Base-by-base conservation (phyloP, 225 moss, liverwort and hornwort genomes). In the Climacium dendroides region DNA sequence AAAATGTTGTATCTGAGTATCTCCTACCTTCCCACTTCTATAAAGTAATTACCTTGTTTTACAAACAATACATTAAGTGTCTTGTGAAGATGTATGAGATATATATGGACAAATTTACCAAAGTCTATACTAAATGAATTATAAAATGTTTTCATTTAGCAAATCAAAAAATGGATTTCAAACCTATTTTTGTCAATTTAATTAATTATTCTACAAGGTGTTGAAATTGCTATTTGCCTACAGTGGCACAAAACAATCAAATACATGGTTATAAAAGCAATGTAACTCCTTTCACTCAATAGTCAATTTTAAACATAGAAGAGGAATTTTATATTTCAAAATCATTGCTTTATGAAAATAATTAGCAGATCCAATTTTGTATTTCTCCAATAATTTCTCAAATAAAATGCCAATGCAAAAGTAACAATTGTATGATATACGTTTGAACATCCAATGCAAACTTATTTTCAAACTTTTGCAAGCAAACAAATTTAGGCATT, bases 401-500 rank as follows among this genome's bases (percentile, higher is more conserved):
- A 43, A 28, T 4, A 17, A 28, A 72, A 9, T 45, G 3, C 6
- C 6, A 45, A 16, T 28, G 16, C 3, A 2, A 72, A 72, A 28
- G 16, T 1, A 2, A 72, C 16, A 71, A 71, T 71, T 2, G 0
- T 71, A 3, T 9, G 1, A 15, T 71, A 1, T 41, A 15, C 4
- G 26, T 15, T 43, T 70, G 6, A 26, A 41, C 5, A 26, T 11
- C 13, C 43, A 45, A 43, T 12, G 1, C 7, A 32, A 74, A n/a
- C n/a, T n/a, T 7, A 0, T 12, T 32, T 25, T 4, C 2, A 50
- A 12, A 2, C 0, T 7, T 32, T 6, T 13, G 1, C 0, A 48
- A 32, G 50, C 4, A 32, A 32, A 3, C 12, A 50, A 74, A 52
- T 50, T 8, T 13, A 3, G 50, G 0, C 20, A 32, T 19, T 3